Conservation (phyloP, 805 yeast genomes). For the Clavispora asparagi region DNA sequence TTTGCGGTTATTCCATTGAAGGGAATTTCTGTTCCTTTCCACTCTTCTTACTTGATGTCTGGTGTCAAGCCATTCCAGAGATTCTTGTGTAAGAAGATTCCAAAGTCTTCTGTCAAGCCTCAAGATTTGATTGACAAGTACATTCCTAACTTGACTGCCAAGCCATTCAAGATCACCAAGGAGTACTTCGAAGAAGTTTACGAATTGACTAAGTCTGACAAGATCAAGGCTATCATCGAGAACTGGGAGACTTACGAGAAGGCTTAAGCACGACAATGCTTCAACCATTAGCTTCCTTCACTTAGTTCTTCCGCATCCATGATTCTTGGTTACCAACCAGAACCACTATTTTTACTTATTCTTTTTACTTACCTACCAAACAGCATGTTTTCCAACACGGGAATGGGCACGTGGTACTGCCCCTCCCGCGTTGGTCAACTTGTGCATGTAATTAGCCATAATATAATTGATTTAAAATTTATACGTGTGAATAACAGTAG, state of each 20-base stretch:
- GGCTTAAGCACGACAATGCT: constrained; percentile 25
- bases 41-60: constrained; percentile 93
- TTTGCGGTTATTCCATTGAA: constrained; percentile 96
- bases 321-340: constrained; percentile 1
- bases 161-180: constrained; percentile 91
- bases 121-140: constrained; percentile 90
- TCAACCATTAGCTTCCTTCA: not conserved
- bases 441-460: constrained; percentile 6
- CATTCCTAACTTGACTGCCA: constrained; percentile 98
- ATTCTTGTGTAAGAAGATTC: constrained; percentile 92
- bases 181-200: constrained; percentile 97
- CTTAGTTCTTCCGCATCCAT: not conserved
- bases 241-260: constrained; percentile 87
- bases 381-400: not conserved
- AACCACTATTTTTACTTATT: not conserved
- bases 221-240: constrained; percentile 83
- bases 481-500: not conserved
- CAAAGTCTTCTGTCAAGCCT: constrained; percentile 92
- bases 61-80: constrained; percentile 99
- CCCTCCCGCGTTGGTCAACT: not conserved
- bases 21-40: constrained; percentile 99
- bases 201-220: constrained; percentile 83
- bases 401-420: constrained; percentile 18
- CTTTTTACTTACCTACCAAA: not conserved
- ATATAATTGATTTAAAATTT: constrained; percentile 2